Base-by-base conservation (phyloP, 768 basidiomycete species). In the Phanerodontia chrysosporium region DNA sequence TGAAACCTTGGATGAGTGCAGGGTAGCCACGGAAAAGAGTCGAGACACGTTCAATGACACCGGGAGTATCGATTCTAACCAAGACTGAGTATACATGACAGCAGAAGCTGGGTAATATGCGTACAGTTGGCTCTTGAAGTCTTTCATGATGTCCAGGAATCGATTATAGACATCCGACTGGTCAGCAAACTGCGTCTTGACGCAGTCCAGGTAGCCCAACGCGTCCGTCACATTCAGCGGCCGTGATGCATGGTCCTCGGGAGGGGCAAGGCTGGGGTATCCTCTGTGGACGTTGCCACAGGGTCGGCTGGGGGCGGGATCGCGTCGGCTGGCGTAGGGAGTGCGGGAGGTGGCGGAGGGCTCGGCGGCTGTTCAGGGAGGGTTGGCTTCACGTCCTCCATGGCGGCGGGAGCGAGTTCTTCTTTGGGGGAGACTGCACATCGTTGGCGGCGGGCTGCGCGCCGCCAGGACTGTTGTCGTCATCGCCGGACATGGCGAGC, bases 1-100 rank as follows among this genome's bases (percentile, higher is more conserved):
- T 98, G 81, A 99, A 99, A 10, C 95, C 95, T 72, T 96, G 93
- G 48, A 99, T 98, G 61, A 99, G 88, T 5, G 78, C 70, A 0
- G 92, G 92, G 67, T 97, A 93, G 1, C 92, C 92, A 57, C 86
- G 84, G 76, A 99, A 98, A 25, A 99, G 85, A 51, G 87, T 83
- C 0, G 95, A 96, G 28, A 98, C 96, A 54, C 95, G 92, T 68
- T 87, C 87, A 68, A 99, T 99, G 49, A 99, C 96, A 36, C 94
- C 95, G 0, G 96, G 96, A 0, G 96, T 99, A 73, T 98, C 95
- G 71, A 99, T 98, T 36, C 95, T 96, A 69, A 13, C 9, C 61
- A 58, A n/a, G 39, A 25, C 13, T 42, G 3, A 44, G 36, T 24
- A 10, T 2, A 42, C 21, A 36, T 39, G 16, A 49, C 5, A 27